These are phyloP conservation scores for Phytophthora vignae DNA, from an alignment of 352 stramenopile species.

Conservation along the genomic window DNA sequence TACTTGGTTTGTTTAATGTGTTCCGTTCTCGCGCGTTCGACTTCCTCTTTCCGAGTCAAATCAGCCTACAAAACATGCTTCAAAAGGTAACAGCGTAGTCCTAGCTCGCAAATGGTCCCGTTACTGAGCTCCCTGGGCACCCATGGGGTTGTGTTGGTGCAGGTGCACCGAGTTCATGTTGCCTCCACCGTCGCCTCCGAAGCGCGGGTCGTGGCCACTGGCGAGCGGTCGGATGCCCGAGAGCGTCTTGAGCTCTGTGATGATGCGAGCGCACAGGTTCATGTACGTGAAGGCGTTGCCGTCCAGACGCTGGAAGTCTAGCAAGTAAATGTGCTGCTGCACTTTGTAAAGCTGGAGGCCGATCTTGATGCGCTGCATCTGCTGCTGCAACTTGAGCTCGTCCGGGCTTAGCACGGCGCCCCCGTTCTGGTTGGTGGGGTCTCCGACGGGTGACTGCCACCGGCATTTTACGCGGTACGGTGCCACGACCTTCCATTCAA, in stretches of 20 bases:
- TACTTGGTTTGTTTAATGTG: slow-evolving; percentile 30
- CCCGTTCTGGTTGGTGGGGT: slow-evolving; percentile 27
- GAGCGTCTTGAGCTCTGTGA: slow-evolving; percentile 99
- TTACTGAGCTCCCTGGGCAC: slow-evolving; percentile 33
- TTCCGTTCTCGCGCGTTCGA: slow-evolving; percentile 7
- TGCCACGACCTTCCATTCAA: slow-evolving; percentile 97
- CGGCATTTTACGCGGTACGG: slow-evolving; percentile 98
- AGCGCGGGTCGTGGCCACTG: slow-evolving; percentile 60
- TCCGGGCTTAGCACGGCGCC: slow-evolving; percentile 33
- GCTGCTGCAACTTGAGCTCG: slow-evolving; percentile 40
- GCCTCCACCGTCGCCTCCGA: slow-evolving; percentile 48
- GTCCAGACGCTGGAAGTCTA: slow-evolving; percentile 97
- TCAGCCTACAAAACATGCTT: slow-evolving; percentile 32
- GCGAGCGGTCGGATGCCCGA: slow-evolving; percentile 72
- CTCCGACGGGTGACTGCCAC: slow-evolving; percentile 86
- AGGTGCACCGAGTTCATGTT: slow-evolving; percentile 65
- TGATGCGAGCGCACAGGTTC: slow-evolving; percentile 99
- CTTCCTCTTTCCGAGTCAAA: slow-evolving; percentile 10
- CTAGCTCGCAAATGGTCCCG: slow-evolving; percentile 7
- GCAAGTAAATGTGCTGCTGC: slow-evolving; percentile 99
- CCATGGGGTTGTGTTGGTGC: slow-evolving; percentile 46
- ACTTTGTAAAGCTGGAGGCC: slow-evolving; percentile 97
- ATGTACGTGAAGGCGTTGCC: slow-evolving; percentile 99
- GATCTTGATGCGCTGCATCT: slow-evolving; percentile 92
- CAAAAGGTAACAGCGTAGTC: slow-evolving; percentile 21